A percentile compares a stretch with the other conserved stretches of the same genome.
phyloP scores from a whole-genome alignment of 2,329 filamentous ascomycete genomes.

The Emergomyces pasteurianus region DNA sequence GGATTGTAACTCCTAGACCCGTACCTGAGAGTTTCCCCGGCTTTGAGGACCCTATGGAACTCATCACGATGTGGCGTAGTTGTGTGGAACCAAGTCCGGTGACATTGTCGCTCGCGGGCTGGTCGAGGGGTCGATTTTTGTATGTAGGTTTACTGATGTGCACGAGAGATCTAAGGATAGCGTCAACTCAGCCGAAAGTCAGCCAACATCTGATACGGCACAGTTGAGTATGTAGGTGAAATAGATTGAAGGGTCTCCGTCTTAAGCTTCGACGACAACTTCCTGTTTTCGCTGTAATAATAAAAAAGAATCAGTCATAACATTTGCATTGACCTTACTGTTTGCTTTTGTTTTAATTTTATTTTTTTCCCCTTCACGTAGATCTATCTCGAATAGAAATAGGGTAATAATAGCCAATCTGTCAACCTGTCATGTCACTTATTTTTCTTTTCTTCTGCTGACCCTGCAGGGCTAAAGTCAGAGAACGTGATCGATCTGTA shows the following conservation, averaged over 20 bases:
- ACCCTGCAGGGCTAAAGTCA: background rate
- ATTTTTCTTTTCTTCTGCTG: background rate
- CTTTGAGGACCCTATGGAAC: background rate
- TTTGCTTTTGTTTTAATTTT: background rate
- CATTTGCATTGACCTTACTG: background rate
- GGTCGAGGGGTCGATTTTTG: background rate
- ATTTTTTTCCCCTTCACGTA: background rate
- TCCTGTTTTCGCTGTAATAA: background rate
- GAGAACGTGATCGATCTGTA: background rate
- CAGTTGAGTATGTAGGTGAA: background rate
- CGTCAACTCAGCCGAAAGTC: background rate
- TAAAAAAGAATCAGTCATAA: background rate
- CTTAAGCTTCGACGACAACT: background rate
- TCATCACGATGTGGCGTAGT: background rate
- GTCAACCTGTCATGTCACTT: background rate
- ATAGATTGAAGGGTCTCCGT: background rate
- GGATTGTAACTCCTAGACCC: background rate
- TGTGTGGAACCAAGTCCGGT: background rate
- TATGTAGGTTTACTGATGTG: background rate
- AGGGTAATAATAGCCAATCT: background rate
- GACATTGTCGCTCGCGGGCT: background rate
- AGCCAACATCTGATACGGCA: background rate
- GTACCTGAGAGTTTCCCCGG: background rate
- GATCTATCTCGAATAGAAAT: background rate
- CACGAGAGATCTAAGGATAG: background rate